phyloP scores from a whole-genome alignment of 108 stramenopile species.

The Cyclotella baltica region DNA sequence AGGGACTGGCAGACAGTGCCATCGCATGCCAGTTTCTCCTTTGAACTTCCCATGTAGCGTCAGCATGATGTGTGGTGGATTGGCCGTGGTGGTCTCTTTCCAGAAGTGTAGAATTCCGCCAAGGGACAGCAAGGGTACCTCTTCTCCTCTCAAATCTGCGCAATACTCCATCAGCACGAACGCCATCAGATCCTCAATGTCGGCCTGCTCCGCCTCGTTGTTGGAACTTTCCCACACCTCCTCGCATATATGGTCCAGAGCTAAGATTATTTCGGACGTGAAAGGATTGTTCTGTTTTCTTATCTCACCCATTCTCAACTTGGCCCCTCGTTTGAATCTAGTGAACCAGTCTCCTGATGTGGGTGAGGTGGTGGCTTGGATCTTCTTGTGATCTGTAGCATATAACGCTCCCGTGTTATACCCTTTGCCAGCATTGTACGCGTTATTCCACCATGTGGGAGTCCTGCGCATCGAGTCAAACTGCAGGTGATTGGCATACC shows the following conservation, averaged over 20 bases:
- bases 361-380: not conserved
- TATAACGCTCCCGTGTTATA: not conserved
- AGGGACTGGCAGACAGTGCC: slow-evolving; percentile 22
- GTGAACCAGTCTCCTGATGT: slow-evolving; percentile 1
- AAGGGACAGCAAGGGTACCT: slow-evolving; percentile 18
- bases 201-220: not conserved
- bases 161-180: slow-evolving; percentile 8
- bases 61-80: slow-evolving; percentile 16
- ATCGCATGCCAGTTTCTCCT: slow-evolving; percentile 6
- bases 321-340: not conserved
- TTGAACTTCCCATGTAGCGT: slow-evolving; percentile 24
- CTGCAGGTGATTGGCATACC: not conserved
- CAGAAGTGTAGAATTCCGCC: slow-evolving; percentile 24
- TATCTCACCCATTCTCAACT: slow-evolving; percentile 14
- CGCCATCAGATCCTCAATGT: not conserved
- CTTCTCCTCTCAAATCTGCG: slow-evolving; percentile 14
- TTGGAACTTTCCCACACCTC: not conserved
- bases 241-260: not conserved
- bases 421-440: not conserved
- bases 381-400: slow-evolving; percentile 4
- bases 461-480: slow-evolving; percentile 12
- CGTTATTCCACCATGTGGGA: slow-evolving; percentile 15
- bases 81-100: not conserved
- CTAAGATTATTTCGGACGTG: not conserved
- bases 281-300: slow-evolving; percentile 11